A percentile compares a stretch with the other conserved stretches of the same genome.
Conservation (phyloP, 78 protist species). For the Ministeria vibrans region DNA sequence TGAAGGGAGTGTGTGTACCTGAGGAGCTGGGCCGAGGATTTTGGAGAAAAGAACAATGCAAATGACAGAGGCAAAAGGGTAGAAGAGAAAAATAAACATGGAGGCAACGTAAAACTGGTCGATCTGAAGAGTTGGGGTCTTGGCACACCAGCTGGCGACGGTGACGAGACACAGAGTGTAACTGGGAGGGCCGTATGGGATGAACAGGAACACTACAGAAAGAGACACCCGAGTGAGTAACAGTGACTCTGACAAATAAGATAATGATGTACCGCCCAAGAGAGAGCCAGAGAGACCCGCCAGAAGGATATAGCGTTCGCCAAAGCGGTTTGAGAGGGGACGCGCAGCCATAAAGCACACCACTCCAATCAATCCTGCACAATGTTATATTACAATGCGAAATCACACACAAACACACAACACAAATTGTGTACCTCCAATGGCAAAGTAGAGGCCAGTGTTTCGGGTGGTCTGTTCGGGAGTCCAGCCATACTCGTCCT, state of each 20-base stretch:
- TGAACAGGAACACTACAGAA: background rate
- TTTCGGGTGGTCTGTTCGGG: background rate
- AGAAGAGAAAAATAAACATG: slow-evolving; percentile 19
- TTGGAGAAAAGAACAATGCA: slow-evolving; percentile 26
- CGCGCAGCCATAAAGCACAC: background rate
- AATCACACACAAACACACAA: too few relatives aligned
- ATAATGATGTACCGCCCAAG: too few relatives aligned
- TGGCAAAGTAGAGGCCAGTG: background rate
- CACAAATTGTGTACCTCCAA: too few relatives aligned
- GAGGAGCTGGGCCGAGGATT: slow-evolving; percentile 20
- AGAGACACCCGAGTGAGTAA: too few relatives aligned
- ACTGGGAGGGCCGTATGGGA: background rate
- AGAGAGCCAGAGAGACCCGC: background rate
- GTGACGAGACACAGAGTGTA: background rate
- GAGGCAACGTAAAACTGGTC: background rate
- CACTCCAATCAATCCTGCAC: background rate
- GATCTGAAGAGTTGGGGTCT: background rate
- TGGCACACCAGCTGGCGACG: background rate
- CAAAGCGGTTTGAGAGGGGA: background rate
- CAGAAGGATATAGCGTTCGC: background rate
- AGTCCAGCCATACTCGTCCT: background rate
- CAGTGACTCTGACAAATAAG: too few relatives aligned
- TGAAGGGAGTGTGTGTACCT: too few relatives aligned
- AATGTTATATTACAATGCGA: too few relatives aligned
- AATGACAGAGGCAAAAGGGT: slow-evolving; percentile 20